phyloP scores from a whole-genome alignment of 2,329 filamentous ascomycete species.

The Aspergillus brasiliensis region DNA sequence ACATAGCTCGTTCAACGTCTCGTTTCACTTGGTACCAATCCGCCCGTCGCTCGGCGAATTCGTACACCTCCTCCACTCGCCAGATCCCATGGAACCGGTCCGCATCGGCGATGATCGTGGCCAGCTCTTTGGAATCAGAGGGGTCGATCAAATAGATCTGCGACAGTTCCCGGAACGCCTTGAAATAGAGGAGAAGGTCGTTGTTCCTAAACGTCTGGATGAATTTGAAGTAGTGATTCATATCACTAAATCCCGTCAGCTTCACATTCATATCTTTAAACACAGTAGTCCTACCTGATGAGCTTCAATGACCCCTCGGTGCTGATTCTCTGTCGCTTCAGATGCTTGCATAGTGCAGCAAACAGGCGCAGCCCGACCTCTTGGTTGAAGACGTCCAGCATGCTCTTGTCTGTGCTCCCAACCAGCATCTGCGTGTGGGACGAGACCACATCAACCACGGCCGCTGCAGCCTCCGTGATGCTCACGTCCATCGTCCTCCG shows the following conservation, averaged over 20 bases:
- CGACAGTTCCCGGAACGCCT: conserved; percentile 83
- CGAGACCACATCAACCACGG: conserved; percentile 81
- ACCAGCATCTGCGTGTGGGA: conserved; percentile 90
- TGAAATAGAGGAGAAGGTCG: conserved; percentile 86
- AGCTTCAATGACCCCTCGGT: conserved; percentile 87
- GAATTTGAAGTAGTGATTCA: conserved; percentile 90
- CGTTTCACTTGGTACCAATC: conserved; percentile 93
- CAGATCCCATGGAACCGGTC: conserved; percentile 92
- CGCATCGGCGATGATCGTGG: conserved; percentile 87
- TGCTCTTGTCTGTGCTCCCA: conserved; percentile 95
- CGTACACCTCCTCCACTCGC: conserved; percentile 92
- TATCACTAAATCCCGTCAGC: conserved; percentile 63
- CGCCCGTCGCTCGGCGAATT: conserved; percentile 89
- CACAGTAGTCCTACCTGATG: conserved; percentile 60
- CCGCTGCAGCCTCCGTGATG: conserved; percentile 75
- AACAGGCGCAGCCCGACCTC: conserved; percentile 94
- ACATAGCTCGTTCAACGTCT: conserved; percentile 94
- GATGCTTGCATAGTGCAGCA: conserved; percentile 89
- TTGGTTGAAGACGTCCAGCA: conserved; percentile 97
- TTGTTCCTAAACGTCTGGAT: conserved; percentile 78
- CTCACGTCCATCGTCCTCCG: conserved; percentile 52
- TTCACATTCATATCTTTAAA: not conserved
- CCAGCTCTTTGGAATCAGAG: conserved; percentile 88
- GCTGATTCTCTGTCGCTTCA: conserved; percentile 92
- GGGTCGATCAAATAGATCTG: conserved; percentile 94